phyloP scores from a whole-genome alignment of 83 land plant species.

The Diphasiastrum complanatum region DNA sequence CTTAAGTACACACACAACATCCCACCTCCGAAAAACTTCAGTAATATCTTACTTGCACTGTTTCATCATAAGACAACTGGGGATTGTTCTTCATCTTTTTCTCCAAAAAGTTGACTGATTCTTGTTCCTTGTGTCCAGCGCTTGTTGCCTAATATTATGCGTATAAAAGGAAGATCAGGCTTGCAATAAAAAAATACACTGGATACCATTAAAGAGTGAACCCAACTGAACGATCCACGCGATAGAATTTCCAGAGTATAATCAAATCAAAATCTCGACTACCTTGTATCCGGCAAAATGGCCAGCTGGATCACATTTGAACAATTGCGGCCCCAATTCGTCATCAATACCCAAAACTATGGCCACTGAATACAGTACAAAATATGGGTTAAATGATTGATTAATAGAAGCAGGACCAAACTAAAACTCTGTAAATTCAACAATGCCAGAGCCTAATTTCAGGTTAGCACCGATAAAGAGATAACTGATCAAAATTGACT shows the following conservation, averaged over 20 bases:
- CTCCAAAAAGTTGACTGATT: constrained; percentile 88
- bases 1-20: not conserved
- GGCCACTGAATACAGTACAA: constrained; percentile 45
- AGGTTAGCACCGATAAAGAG: no score
- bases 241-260: no score
- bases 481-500: no score
- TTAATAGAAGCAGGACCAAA: no score
- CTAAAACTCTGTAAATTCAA: no score
- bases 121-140: constrained; percentile 90
- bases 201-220: no score
- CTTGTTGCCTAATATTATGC: constrained; percentile 67
- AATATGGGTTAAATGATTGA: not conserved
- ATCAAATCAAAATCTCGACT: no score
- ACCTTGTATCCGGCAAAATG: constrained; percentile 95
- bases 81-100: constrained; percentile 94
- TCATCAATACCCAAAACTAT: constrained; percentile 94
- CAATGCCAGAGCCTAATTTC: no score
- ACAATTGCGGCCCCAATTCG: constrained; percentile 84
- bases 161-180: no score
- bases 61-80: constrained; percentile 79
- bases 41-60: constrained; percentile 68
- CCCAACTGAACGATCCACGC: no score
- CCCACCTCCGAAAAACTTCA: not conserved
- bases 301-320: constrained; percentile 96
- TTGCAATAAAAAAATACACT: no score